Base-by-base conservation (phyloP, 2,329 filamentous ascomycete species). In the Aspergillus uvarum region DNA sequence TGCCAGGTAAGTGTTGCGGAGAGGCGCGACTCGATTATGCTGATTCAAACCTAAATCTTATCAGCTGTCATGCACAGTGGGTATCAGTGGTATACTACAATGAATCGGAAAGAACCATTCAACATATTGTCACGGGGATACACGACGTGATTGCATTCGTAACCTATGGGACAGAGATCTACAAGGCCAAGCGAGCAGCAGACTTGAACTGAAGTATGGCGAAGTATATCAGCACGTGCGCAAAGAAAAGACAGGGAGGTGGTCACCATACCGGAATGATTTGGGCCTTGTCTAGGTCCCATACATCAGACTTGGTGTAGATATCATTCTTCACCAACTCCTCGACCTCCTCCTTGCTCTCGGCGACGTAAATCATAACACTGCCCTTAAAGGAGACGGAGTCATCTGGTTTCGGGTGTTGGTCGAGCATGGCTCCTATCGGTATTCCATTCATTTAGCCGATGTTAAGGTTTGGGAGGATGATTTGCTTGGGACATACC, bases 271-370 rank as follows among this genome's bases (percentile, higher is more conserved):
- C 74, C 59, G 72, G 70, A 67, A 73, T 74, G 59, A 80, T 74
- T 68, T 78, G 68, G 63, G 73, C 85, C 68, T 89, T 89, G 38
- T 87, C 84, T 60, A 89, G 72, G 79, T 96, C 91, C 92, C 92
- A 96, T 8, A 96, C 92, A 0, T 87, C 90, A 48, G 76, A 81
- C 61, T 78, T 82, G 10, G 82, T 80, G 77, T 96, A 96, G 10
- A 92, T 79, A 77, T 96, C 92, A 52, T 85, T 82, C 74, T 84
- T 85, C 51, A 96, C 73, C 54, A 83, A 71, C 67, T 89, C 83
- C 47, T 88, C 73, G 2, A 91, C 85, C 72, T 92, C 89, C 64
- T 92, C 89, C 68, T 83, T 86, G 8, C 83, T 87, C 63, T 85
- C 83, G 7, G 89, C 91, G 31, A 84, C 75, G 44, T 85, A 80